Base-by-base conservation (phyloP, 2,329 filamentous ascomycete genomes). In the Pseudogymnoascus pannorum region DNA sequence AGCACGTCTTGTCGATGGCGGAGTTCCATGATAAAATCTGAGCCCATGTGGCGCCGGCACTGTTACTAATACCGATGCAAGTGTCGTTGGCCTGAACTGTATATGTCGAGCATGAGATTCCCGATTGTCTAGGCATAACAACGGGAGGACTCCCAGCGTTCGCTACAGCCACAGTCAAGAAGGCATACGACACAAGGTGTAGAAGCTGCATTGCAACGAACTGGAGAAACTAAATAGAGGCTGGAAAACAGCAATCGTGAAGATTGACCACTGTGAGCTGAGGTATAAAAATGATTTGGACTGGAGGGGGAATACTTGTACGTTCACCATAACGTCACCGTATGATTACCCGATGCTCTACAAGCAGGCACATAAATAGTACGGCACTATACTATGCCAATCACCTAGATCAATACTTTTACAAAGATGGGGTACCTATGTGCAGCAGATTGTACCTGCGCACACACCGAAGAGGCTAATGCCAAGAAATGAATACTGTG, bases 1-100 rank as follows among this genome's bases (percentile, higher is more conserved):
- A 40, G 36, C 36, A 40, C 7, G 36, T 40, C 36, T 40, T 40
- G 16, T 40, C 16, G 2, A 40, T 40, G 57, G 62, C 33, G 48
- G 62, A 54, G 36, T 64, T 58, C 60, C 59, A 51, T 42, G 48
- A 16, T 48, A 20, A 33, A 33, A 44, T 16, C 35, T 64, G 44
- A 14, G 60, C 58, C 16, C 60, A 62, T 4, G 59, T 29, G 2
- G 40, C 24, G 2, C 57, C 44, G 9, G 51, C 16, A 35, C 14
- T 26, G 12, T 58, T 59, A 20, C 58, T 42, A 16, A 51, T 35
- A 18, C 51, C 29, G 24, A 68, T 40, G 60, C 68, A 69, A 29
- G 29, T 57, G 51, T 57, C 51, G 9, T 16, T 33, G 16, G 29
- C 33, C 33, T 57, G 26, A 3, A 57, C 24, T 2, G 51, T 57